A percentile compares a stretch with the other conserved stretches of the same genome.
These are phyloP conservation scores for Alternaria alternata DNA, from an alignment of 2,329 filamentous ascomycete genomes.

Conservation along the genomic window DNA sequence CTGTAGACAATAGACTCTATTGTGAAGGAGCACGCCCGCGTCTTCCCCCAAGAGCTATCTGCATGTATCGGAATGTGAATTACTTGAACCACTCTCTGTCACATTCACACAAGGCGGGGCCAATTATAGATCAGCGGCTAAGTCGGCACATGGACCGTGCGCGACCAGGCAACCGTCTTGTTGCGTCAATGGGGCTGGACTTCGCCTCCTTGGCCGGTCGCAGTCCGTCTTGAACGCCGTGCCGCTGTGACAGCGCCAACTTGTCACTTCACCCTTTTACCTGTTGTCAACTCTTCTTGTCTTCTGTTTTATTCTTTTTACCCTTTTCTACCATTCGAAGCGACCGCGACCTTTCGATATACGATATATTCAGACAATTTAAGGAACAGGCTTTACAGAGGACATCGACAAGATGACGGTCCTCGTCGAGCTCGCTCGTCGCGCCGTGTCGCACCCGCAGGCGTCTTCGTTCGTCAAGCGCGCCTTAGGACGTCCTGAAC, in stretches of 20 bases:
- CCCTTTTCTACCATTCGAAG: slow-evolving; percentile 4
- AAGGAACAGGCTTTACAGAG: background rate
- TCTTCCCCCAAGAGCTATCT: background rate
- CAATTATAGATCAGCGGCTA: slow-evolving; percentile 31
- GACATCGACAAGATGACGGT: slow-evolving; percentile 24
- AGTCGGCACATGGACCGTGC: slow-evolving; percentile 12
- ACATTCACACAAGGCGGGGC: slow-evolving; percentile 9
- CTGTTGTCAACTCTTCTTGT: slow-evolving; percentile 8
- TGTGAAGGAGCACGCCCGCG: background rate
- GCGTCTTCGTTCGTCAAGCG: slow-evolving; percentile 40
- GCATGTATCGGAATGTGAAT: background rate
- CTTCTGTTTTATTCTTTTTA: slow-evolving; percentile 3
- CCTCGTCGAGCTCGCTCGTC: slow-evolving; percentile 42
- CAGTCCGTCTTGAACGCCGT: slow-evolving; percentile 12
- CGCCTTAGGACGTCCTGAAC: background rate
- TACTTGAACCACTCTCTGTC: background rate
- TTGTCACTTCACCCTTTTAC: slow-evolving; percentile 12
- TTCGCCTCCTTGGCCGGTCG: slow-evolving; percentile 22
- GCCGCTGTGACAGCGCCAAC: slow-evolving; percentile 21
- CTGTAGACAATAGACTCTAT: background rate
- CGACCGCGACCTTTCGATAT: background rate
- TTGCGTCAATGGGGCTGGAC: slow-evolving; percentile 22
- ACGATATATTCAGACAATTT: background rate
- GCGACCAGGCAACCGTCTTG: slow-evolving; percentile 19
- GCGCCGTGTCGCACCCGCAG: slow-evolving; percentile 40